Evolutionary conservation across 306 rosid genomes (phyloP).

Genomic region (Ormosia semicastrata): DNA sequence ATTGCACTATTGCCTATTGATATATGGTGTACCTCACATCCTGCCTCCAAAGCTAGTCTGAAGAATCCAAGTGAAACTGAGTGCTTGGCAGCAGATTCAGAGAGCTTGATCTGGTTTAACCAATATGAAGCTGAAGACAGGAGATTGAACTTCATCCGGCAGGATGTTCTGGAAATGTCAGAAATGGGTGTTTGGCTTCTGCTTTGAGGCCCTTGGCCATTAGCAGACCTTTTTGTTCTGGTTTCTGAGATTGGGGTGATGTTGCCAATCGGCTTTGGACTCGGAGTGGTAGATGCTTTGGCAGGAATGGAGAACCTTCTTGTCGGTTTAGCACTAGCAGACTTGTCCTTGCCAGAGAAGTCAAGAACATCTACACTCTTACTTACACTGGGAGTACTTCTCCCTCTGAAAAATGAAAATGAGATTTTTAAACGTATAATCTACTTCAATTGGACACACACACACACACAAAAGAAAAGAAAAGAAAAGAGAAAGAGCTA

Average conservation of each 20-base stretch:
- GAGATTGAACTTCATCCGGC: conserved; percentile 53
- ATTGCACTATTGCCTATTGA: not conserved
- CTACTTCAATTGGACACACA: not conserved
- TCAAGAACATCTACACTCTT: conserved; percentile 75
- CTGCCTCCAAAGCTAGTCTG: conserved; percentile 81
- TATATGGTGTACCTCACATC: conserved; percentile 65
- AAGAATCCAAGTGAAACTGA: conserved; percentile 82
- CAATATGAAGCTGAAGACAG: conserved; percentile 82
- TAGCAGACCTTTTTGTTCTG: conserved; percentile 42
- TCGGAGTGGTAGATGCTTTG: conserved; percentile 55
- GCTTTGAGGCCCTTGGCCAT: conserved; percentile 35
- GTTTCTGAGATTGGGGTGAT: conserved; percentile 76
- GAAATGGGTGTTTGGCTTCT: conserved; percentile 69
- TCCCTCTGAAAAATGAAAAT: conserved; percentile 48
- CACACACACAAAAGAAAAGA: not conserved
- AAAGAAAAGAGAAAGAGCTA: not conserved
- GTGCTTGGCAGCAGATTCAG: conserved; percentile 77
- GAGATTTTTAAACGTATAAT: not conserved
- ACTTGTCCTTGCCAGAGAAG: conserved; percentile 75
- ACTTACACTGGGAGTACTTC: conserved; percentile 57
- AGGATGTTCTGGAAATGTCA: conserved; percentile 50
- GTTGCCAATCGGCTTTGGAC: conserved; percentile 48
- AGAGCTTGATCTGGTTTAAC: conserved; percentile 81
- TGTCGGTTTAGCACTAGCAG: conserved; percentile 76
- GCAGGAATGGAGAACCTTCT: conserved; percentile 80